Evolutionary conservation across 805 yeast species (phyloP).

Genomic region (Metschnikowia matae): DNA sequence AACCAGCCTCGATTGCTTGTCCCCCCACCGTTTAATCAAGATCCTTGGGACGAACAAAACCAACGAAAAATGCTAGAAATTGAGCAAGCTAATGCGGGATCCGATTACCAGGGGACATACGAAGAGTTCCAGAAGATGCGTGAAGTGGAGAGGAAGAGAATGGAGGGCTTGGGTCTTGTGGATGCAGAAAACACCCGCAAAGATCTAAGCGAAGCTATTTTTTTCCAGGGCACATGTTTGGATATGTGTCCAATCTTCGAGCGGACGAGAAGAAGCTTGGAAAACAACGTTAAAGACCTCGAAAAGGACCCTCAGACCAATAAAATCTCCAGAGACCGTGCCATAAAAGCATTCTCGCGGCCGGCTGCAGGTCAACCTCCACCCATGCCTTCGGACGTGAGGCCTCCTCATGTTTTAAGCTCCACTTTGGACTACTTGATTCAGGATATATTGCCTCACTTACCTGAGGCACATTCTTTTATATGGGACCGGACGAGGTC

Average conservation of each 20-base stretch:
- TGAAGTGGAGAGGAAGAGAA: constrained; percentile 65
- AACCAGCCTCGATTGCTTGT: constrained; percentile 33
- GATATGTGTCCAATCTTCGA: constrained; percentile 97
- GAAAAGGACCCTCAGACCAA: constrained; percentile 62
- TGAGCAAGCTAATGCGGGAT: constrained; percentile 42
- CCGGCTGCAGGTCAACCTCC: constrained; percentile 99
- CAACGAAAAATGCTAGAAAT: constrained; percentile 56
- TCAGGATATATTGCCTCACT: constrained; percentile 52
- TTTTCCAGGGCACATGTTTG: constrained; percentile 79
- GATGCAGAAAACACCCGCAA: constrained; percentile 83
- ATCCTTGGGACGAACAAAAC: constrained; percentile 72
- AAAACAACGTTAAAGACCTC: constrained; percentile 75
- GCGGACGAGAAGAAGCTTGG: constrained; percentile 79
- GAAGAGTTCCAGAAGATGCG: constrained; percentile 73
- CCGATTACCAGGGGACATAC: constrained; percentile 67
- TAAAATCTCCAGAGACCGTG: constrained; percentile 53
- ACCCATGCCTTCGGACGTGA: constrained; percentile 93
- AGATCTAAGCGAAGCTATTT: constrained; percentile 81
- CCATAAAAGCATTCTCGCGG: constrained; percentile 89
- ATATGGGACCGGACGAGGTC: constrained; percentile 97
- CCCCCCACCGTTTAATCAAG: constrained; percentile 31
- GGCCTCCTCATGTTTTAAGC: constrained; percentile 79
- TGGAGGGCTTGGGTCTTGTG: constrained; percentile 79
- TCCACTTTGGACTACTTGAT: constrained; percentile 69
- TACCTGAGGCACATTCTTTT: constrained; percentile 86